phyloP scores from a whole-genome alignment of 2,329 filamentous ascomycete genomes.

The Aspergillus sp. region DNA sequence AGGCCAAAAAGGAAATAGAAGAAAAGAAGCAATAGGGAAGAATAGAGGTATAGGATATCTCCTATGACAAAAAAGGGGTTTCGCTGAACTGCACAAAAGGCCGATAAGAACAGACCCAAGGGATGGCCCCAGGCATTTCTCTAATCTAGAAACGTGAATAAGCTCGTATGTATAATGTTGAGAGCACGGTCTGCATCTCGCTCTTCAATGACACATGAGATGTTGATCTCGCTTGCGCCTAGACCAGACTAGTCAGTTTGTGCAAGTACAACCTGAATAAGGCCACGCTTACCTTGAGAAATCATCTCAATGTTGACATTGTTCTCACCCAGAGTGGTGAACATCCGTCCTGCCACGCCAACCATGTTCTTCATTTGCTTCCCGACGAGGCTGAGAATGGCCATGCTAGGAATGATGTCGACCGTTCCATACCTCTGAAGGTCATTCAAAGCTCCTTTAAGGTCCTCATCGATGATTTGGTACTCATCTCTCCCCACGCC shows the following conservation, averaged over 20 bases:
- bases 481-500: conserved; percentile 49
- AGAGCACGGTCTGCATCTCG: conserved; percentile 87
- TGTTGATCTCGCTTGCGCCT: conserved; percentile 99
- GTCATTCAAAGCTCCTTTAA: conserved; percentile 66
- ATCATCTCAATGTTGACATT: conserved; percentile 99
- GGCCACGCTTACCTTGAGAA: conserved; percentile 73
- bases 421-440: conserved; percentile 82
- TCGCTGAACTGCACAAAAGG: conserved; percentile 10
- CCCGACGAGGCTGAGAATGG: conserved; percentile 90
- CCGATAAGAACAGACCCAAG: background rate
- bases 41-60: conserved; percentile 12
- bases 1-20: background rate
- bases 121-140: background rate
- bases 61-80: conserved; percentile 14
- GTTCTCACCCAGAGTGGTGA: conserved; percentile 88
- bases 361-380: conserved; percentile 98
- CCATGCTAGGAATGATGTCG: conserved; percentile 87
- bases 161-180: conserved; percentile 92
- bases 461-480: conserved; percentile 61
- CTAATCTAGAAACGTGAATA: conserved; percentile 91
- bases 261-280: conserved; percentile 3
- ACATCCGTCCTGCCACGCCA: conserved; percentile 91
- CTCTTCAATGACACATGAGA: conserved; percentile 94
- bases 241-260: conserved; percentile 13
- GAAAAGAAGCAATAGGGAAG: background rate